Evolutionary conservation across 805 yeast species (phyloP).

Genomic region (Kregervanrija fluxuum): DNA sequence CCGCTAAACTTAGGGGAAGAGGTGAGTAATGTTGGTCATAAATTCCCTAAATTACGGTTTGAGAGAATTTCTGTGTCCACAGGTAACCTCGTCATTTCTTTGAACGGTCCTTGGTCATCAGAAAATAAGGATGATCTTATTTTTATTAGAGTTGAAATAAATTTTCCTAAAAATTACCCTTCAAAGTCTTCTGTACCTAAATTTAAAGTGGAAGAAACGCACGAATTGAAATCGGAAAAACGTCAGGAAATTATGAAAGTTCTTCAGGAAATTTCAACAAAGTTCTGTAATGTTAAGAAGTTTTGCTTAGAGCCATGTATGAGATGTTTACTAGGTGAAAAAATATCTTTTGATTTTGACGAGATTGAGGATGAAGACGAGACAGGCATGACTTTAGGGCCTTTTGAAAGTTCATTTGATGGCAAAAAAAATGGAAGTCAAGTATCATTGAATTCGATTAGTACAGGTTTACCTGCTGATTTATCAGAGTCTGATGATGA

Average conservation of each 20-base stretch:
- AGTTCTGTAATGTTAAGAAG: slow-evolving; percentile 47
- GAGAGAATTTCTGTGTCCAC: slow-evolving; percentile 86
- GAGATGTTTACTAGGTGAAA: slow-evolving; percentile 75
- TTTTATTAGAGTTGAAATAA: slow-evolving; percentile 63
- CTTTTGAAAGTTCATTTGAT: slow-evolving; percentile 8
- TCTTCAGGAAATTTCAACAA: slow-evolving; percentile 48
- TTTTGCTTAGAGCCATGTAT: slow-evolving; percentile 79
- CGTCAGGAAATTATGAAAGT: slow-evolving; percentile 43
- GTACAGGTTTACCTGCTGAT: not conserved
- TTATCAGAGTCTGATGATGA: slow-evolving; percentile 9
- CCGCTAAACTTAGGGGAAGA: slow-evolving; percentile 82
- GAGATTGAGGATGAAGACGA: slow-evolving; percentile 11
- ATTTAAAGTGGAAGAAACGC: slow-evolving; percentile 72
- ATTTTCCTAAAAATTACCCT: slow-evolving; percentile 73
- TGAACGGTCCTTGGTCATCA: slow-evolving; percentile 71
- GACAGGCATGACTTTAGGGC: slow-evolving; percentile 21
- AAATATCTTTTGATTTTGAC: slow-evolving; percentile 39
- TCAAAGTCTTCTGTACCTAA: slow-evolving; percentile 36
- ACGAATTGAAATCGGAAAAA: slow-evolving; percentile 47
- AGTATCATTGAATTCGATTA: not conserved
- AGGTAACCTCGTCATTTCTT: slow-evolving; percentile 68
- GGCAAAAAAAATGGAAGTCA: not conserved
- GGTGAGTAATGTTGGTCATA: slow-evolving; percentile 79
- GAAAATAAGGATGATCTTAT: slow-evolving; percentile 39
- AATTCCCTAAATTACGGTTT: slow-evolving; percentile 78